These are phyloP conservation scores for Dipodascus albidus DNA, from an alignment of 805 yeast genomes.

Conservation along the genomic window DNA sequence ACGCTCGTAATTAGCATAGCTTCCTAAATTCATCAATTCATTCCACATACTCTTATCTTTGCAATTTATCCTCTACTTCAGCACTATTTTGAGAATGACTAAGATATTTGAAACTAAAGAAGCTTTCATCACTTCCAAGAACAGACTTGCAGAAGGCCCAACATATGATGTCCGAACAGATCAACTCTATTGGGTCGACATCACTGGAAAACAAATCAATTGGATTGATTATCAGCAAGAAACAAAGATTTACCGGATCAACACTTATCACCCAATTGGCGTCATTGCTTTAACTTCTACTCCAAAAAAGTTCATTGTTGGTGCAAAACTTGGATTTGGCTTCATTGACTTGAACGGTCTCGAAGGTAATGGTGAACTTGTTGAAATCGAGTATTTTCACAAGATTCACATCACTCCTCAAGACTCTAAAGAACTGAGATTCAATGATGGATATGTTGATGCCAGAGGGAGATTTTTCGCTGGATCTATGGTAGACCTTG, in stretches of 20 bases:
- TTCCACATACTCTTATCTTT: background rate
- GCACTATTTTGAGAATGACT: background rate
- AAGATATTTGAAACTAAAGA: background rate
- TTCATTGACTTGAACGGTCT: slow-evolving; percentile 32
- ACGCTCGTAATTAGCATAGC: too few species aligned
- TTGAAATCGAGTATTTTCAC: slow-evolving; percentile 23
- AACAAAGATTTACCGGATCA: slow-evolving; percentile 26
- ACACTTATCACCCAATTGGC: slow-evolving; percentile 43
- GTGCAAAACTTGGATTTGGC: slow-evolving; percentile 56
- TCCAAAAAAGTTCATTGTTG: slow-evolving; percentile 45
- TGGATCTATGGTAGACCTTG: slow-evolving; percentile 50
- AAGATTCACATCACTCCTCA: slow-evolving; percentile 12
- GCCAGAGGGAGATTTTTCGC: slow-evolving; percentile 68
- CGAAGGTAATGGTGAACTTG: slow-evolving; percentile 20
- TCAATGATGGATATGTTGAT: slow-evolving; percentile 78
- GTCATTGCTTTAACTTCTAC: slow-evolving; percentile 54
- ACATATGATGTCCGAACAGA: slow-evolving; percentile 20
- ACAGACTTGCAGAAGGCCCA: slow-evolving; percentile 22
- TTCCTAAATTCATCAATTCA: background rate
- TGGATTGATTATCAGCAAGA: slow-evolving; percentile 14
- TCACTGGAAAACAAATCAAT: slow-evolving; percentile 15
- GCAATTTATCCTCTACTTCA: background rate
- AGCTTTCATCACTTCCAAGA: background rate
- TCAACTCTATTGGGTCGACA: slow-evolving; percentile 24
- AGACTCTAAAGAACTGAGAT: slow-evolving; percentile 29